Base-by-base conservation (phyloP, 129 eudicot genomes). In the Lonicera japonica region DNA sequence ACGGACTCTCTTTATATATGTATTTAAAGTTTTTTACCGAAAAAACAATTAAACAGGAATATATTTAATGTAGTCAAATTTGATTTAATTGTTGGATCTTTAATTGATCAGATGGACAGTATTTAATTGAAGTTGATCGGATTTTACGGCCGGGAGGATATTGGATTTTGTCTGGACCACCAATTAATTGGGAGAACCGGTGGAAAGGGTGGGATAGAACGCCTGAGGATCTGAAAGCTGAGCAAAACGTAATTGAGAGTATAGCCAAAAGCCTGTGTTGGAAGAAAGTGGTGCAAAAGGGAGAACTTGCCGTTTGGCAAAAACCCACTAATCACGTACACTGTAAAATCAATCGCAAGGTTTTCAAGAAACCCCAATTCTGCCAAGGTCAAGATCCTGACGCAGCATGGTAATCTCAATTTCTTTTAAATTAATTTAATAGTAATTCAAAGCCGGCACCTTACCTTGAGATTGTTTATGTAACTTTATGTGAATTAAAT, bases 131-230 rank as follows among this genome's bases (percentile, higher is more conserved):
- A 73, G 86, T 92, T 15, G 98, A 92, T 64, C 66, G 98, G 56
- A 68, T 92, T 46, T 71, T 92, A 66, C 90, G 96, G 0, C 98
- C 96, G 0, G 98, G 98, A 25, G 98, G 98, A 22, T 87, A 92
- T 9, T 92, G 98, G 98, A 65, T 92, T 54, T 83, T 85, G 15
- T 92, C 98, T 25, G 98, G 98, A 12, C 98, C 98, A 57, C 98
- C 98, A 20, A 82, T 92, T 17, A 92, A 92, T 64, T 92, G 96
- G 96, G 73, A 92, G 80, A 76, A 9, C 25, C 95, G 68, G 41
- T 87, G 88, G 91, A 82, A 64, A 67, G 96, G 98, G 17, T 92
- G 98, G 98, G 70, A 67, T 1, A 76, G 95, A 62, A 76, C 86
- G 0, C 59, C 60, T 6, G 71, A 87, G n/a, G 85, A 87, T 55